Conservation (phyloP, 1,139 yeast species). For the Suhomyces ambrosiae region DNA sequence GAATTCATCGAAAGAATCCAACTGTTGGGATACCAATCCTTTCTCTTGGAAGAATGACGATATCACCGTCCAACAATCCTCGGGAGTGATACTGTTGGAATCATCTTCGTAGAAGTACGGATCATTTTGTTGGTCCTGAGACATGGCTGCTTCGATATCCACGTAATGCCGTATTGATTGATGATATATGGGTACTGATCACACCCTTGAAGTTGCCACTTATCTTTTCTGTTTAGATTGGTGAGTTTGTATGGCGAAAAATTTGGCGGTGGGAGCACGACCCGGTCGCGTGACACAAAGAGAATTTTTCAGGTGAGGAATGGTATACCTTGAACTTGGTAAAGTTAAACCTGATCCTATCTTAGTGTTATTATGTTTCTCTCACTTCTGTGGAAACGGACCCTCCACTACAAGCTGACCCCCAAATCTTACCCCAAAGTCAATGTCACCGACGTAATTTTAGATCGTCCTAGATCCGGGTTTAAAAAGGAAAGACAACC, state of each 20-base stretch:
- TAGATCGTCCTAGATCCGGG: constrained; percentile 43
- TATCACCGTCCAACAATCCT: constrained; percentile 99
- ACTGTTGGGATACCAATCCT: constrained; percentile 96
- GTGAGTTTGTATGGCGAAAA: constrained; percentile 7
- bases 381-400: constrained; percentile 15
- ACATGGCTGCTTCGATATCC: constrained; percentile 13
- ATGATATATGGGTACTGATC: constrained; percentile 6
- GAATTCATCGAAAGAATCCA: constrained; percentile 97
- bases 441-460: constrained; percentile 40
- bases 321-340: too few species aligned
- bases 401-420: constrained; percentile 38
- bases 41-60: constrained; percentile 94
- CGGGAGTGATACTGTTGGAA: constrained; percentile 82
- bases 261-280: constrained; percentile 11
- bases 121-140: constrained; percentile 35
- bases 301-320: constrained; percentile 7
- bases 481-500: constrained; percentile 44
- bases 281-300: constrained; percentile 2
- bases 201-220: constrained; percentile 7
- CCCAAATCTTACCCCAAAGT: constrained; percentile 44
- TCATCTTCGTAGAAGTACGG: constrained; percentile 67
- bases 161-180: constrained; percentile 3
- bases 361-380: too few species aligned
- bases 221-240: constrained; percentile 6
- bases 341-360: too few species aligned